These are phyloP conservation scores for Acorus gramineus DNA, from an alignment of 106 monocot species.

Conservation along the genomic window DNA sequence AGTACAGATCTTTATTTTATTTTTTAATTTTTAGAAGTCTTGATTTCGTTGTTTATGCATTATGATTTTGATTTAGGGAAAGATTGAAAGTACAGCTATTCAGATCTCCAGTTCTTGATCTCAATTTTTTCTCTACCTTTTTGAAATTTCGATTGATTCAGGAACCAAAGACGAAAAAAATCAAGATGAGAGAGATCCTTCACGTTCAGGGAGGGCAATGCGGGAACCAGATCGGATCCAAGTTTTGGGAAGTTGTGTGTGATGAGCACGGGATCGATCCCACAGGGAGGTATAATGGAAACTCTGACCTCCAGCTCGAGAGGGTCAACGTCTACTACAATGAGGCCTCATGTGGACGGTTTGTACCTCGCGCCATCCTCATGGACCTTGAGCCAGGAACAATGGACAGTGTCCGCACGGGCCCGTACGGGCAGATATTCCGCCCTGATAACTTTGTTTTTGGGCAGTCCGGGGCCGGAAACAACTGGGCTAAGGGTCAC, in stretches of 20 bases:
- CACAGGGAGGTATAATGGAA: constrained; percentile 6
- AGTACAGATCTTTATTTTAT: too few species aligned
- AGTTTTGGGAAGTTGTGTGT: constrained; percentile 17
- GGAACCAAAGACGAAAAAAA: too few species aligned
- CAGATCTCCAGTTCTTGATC: too few species aligned
- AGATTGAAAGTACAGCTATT: too few species aligned
- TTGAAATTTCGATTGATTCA: too few species aligned
- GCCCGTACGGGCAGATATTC: constrained; percentile 13
- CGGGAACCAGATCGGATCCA: constrained; percentile 16
- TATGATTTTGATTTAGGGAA: too few species aligned
- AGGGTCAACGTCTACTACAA: constrained; percentile 15
- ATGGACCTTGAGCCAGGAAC: constrained; percentile 16
- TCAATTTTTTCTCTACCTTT: too few species aligned
- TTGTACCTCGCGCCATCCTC: constrained; percentile 9
- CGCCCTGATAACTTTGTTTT: constrained; percentile 13
- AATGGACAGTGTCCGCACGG: constrained; percentile 13
- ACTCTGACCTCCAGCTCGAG: constrained; percentile 14
- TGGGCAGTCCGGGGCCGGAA: constrained; percentile 15
- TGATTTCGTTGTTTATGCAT: too few species aligned
- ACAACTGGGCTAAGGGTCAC: constrained; percentile 17
- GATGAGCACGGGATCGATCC: constrained; percentile 16
- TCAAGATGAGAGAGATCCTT: constrained; percentile 12
- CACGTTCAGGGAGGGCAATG: constrained; percentile 15
- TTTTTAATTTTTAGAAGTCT: too few species aligned
- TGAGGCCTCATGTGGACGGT: constrained; percentile 9